Percentiles rank a stretch among this genome's conserved stretches.
phyloP scores from a whole-genome alignment of 768 basidiomycete species.

The Leccinum subtestaceum region DNA sequence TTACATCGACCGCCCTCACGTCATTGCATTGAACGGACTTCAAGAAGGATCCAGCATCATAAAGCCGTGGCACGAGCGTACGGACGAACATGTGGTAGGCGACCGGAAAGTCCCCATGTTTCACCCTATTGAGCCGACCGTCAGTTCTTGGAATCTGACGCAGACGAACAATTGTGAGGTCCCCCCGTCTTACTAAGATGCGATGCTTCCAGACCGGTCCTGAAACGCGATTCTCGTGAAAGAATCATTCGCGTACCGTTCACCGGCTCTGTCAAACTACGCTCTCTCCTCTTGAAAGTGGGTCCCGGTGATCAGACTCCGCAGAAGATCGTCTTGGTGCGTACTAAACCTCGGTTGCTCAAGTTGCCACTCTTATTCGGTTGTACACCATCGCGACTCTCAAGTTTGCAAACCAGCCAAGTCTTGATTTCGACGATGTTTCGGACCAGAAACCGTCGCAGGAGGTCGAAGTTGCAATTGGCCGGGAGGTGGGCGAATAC shows the following conservation, averaged over 20 bases:
- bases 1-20: constrained; percentile 77
- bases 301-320: constrained; percentile 83
- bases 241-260: constrained; percentile 87
- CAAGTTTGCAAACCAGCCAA: constrained; percentile 76
- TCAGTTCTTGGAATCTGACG: constrained; percentile 86
- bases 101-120: background rate
- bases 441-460: constrained; percentile 62
- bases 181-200: background rate
- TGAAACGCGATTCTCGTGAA: constrained; percentile 8
- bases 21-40: constrained; percentile 71
- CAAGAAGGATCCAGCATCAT: constrained; percentile 57
- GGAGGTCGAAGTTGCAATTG: constrained; percentile 66
- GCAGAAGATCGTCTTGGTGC: constrained; percentile 63
- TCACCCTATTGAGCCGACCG: constrained; percentile 4
- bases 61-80: constrained; percentile 83
- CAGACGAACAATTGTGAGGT: constrained; percentile 82
- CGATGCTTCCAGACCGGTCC: background rate
- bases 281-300: constrained; percentile 77
- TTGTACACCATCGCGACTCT: background rate
- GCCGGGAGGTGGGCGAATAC: constrained; percentile 82
- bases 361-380: background rate
- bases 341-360: constrained; percentile 25
- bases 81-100: constrained; percentile 66
- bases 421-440: constrained; percentile 79
- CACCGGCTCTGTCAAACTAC: constrained; percentile 81